These are phyloP conservation scores for Eimeria necatrix DNA, from an alignment of 169 alveolate genomes.

Conservation along the genomic window DNA sequence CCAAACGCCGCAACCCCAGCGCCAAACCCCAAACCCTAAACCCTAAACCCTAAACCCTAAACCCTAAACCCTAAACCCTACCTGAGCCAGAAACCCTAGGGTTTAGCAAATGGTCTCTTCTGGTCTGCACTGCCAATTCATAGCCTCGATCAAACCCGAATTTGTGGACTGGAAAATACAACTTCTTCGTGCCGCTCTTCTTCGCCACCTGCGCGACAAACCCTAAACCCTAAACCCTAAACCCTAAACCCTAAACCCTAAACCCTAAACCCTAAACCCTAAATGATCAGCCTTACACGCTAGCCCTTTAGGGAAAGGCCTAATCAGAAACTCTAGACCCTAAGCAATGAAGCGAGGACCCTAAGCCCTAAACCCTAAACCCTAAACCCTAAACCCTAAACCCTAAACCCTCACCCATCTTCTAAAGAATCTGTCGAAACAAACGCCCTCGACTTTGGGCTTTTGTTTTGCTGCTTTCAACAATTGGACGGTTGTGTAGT, in stretches of 20 bases:
- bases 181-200: conserved; percentile 69
- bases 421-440: conserved; percentile 62
- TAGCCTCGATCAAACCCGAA: conserved; percentile 73
- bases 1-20: neutral
- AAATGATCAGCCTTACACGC: too few species aligned
- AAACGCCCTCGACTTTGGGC: conserved; percentile 76
- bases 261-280: neutral
- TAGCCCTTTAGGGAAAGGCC: too few species aligned
- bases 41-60: too few species aligned
- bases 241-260: neutral
- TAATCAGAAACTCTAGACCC: too few species aligned
- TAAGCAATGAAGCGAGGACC: too few species aligned
- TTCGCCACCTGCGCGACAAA: conserved; percentile 46
- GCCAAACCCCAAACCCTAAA: neutral
- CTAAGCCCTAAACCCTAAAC: too few species aligned
- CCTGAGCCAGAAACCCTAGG: neutral
- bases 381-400: neutral
- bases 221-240: neutral
- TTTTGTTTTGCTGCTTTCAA: conserved; percentile 42
- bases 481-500: conserved; percentile 32
- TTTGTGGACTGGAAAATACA: conserved; percentile 74
- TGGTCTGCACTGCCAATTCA: conserved; percentile 73
- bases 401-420: conserved; percentile 50
- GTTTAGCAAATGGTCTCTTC: conserved; percentile 31
- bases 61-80: neutral